Evolutionary conservation across 2,329 filamentous ascomycete species (phyloP), one percentile per base, ranked within the genome.

Genomic region (Pestalotiopsis fici): DNA sequence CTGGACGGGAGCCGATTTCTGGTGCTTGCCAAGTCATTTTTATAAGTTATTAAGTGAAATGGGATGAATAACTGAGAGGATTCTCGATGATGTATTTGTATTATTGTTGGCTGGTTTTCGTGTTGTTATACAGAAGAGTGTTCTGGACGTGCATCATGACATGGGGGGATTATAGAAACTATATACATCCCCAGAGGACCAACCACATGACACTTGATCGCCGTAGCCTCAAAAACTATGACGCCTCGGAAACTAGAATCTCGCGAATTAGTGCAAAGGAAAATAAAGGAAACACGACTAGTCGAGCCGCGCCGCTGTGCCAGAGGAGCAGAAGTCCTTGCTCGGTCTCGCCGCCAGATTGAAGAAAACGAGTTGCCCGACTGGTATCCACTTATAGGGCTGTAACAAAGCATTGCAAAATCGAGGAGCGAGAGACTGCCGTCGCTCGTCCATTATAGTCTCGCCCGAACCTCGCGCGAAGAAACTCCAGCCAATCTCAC

Each of bases 11-110:
- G 21, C 50, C 50, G 7, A 64, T 64, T n/a, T 27, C 50, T 18
- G 62, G 62, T 27, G 62, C 39, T 56, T 64, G 43, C 62, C 62
- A 64, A 13, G 50, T 18, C 62, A 64, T 64, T 31, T 61, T 13
- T 57, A 11, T 31, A 31, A 18, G 12, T 57, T 21, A 25, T 3
- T 27, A 18, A 37, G 12, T n/a, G 31, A 31, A 18, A 21, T 39
- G 6, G 7, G 11, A 21, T 23, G 9, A n/a, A n/a, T 23, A 50
- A n/a, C n/a, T n/a, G n/a, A 23, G 43, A 23, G 43, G n/a, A 50
- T 1, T 21, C n/a, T 9, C 0, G n/a, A 50, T 3, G 1, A 18
- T 21, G n/a, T 23, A 3, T 50, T 1, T 23, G 18, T 7, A 50
- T 50, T 50, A 9, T 9, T 43, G 39, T 9, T 50, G 43, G 18